Evolutionary conservation across 768 basidiomycete species (phyloP).

Genomic region (Hirschioporus abietinus): DNA sequence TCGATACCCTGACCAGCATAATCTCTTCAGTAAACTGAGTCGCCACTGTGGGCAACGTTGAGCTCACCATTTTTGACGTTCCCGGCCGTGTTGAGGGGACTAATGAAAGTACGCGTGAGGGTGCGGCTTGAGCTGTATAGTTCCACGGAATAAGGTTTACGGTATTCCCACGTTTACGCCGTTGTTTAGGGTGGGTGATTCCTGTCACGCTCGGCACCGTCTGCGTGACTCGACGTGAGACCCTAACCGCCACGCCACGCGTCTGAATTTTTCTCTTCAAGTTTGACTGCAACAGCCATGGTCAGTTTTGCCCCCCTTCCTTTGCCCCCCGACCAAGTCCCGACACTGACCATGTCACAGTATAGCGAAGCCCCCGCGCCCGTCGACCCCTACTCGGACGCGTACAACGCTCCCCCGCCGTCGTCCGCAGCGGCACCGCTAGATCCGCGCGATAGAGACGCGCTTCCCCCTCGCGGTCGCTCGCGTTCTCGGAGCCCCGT

Average conservation of each 20-base stretch:
- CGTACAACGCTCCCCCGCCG: slow-evolving; percentile 63
- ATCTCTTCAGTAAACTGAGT: slow-evolving; percentile 10
- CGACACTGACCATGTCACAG: slow-evolving; percentile 27
- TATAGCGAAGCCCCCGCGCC: slow-evolving; percentile 60
- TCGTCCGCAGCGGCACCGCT: slow-evolving; percentile 33
- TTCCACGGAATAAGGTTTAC: slow-evolving; percentile 32
- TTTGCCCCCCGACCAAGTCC: slow-evolving; percentile 13
- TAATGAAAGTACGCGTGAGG: slow-evolving; percentile 10
- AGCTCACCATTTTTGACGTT: slow-evolving; percentile 79
- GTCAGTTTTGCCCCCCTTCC: slow-evolving; percentile 35
- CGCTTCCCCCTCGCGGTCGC: slow-evolving; percentile 38
- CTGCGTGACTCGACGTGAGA: slow-evolving; percentile 2
- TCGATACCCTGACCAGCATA: slow-evolving; percentile 76
- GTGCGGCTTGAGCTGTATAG: slow-evolving; percentile 71
- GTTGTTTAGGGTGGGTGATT: slow-evolving; percentile 6
- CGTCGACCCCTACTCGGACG: slow-evolving; percentile 79
- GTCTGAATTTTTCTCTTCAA: slow-evolving; percentile 18
- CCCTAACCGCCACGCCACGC: slow-evolving; percentile 3
- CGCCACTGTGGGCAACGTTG: slow-evolving; percentile 32
- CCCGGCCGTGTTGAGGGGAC: slow-evolving; percentile 37
- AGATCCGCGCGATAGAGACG: slow-evolving; percentile 49
- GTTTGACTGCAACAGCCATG: slow-evolving; percentile 62
- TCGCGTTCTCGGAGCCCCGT: slow-evolving; percentile 68
- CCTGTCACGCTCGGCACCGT: slow-evolving; percentile 4
- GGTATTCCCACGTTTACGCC: neutral